Conservation (phyloP, 768 basidiomycete genomes). For the Bullera alba region DNA sequence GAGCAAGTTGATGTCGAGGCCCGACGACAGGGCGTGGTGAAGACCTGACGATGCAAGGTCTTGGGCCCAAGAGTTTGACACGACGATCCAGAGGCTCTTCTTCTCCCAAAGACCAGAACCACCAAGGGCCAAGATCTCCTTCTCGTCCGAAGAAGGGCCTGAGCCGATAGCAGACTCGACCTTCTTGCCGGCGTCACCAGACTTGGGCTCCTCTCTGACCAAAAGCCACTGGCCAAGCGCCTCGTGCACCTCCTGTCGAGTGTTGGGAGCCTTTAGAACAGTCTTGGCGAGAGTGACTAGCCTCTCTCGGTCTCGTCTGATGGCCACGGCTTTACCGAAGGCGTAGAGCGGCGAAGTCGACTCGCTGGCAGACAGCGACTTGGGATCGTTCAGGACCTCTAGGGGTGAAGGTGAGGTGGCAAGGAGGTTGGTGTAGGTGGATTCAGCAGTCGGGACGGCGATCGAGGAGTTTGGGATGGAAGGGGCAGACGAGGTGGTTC, state of each 20-base stretch:
- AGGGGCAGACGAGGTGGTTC: slow-evolving; percentile 13
- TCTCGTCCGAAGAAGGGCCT: slow-evolving; percentile 49
- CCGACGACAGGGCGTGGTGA: slow-evolving; percentile 87
- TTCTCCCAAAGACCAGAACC: slow-evolving; percentile 60
- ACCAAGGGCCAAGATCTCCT: slow-evolving; percentile 55
- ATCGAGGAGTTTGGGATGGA: slow-evolving; percentile 28
- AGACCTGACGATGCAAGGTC: slow-evolving; percentile 92
- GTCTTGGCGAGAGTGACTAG: slow-evolving; percentile 61
- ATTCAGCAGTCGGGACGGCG: slow-evolving; percentile 76
- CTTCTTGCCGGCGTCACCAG: slow-evolving; percentile 55
- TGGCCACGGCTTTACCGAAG: slow-evolving; percentile 78
- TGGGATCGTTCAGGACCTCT: slow-evolving; percentile 77
- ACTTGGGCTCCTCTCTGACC: slow-evolving; percentile 58
- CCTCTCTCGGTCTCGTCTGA: slow-evolving; percentile 65
- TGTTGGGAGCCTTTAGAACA: slow-evolving; percentile 53
- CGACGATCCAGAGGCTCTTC: slow-evolving; percentile 88
- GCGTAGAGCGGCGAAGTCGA: slow-evolving; percentile 94
- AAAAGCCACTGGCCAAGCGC: slow-evolving; percentile 70
- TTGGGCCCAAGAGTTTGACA: slow-evolving; percentile 96
- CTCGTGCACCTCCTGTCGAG: slow-evolving; percentile 57
- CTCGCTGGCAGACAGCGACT: slow-evolving; percentile 59
- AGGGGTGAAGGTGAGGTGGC: slow-evolving; percentile 63
- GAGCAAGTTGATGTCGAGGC: slow-evolving; percentile 87
- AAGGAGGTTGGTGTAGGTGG: slow-evolving; percentile 83
- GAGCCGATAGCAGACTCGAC: slow-evolving; percentile 56